These are phyloP conservation scores for Venturia aucupariae DNA, from an alignment of 2,329 filamentous ascomycete genomes.

Conservation along the genomic window DNA sequence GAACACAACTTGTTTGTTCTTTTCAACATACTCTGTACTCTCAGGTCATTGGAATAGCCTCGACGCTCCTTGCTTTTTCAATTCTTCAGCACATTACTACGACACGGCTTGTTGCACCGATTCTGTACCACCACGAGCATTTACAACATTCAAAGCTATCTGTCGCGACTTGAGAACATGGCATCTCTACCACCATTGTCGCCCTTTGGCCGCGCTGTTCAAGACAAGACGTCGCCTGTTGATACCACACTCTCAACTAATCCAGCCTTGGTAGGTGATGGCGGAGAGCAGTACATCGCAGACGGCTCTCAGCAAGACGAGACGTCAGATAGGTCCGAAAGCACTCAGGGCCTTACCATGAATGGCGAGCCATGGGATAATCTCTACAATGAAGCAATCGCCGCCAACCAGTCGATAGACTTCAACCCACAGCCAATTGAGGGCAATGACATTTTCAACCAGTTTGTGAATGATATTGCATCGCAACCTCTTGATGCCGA, in stretches of 20 bases:
- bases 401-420: neutral
- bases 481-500: neutral
- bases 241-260: too few species aligned
- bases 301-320: neutral
- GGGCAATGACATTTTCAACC: neutral
- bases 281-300: neutral
- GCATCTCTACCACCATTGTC: neutral
- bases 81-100: neutral
- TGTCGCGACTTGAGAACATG: neutral
- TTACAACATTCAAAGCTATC: neutral
- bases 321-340: neutral
- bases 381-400: neutral
- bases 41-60: neutral
- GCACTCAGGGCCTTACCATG: neutral
- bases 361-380: neutral
- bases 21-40: neutral
- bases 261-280: neutral
- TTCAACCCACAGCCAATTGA: neutral
- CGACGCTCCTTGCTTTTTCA: neutral
- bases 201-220: neutral
- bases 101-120: neutral
- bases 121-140: neutral
- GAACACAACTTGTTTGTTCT: neutral
- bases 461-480: neutral
- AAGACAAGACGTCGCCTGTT: neutral